These are phyloP conservation scores for carrot (Daucus carota) DNA, from an alignment of 129 eudicot genomes.

Conservation along the genomic window DH1_v3.0 NC_030386.2:18421501-18422000, in stretches of 20 bases:
- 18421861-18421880: constrained; percentile 25
- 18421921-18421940: constrained; percentile 38
- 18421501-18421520: too few relatives aligned
- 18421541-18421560: too few relatives aligned
- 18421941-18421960: constrained; percentile 32
- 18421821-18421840: constrained; percentile 23
- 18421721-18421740: neutral
- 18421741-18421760: constrained; percentile 24
- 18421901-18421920: constrained; percentile 18
- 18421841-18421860: constrained; percentile 41
- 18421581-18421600: too few relatives aligned
- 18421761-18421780: constrained; percentile 50
- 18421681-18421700: too few relatives aligned
- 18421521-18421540: too few relatives aligned
- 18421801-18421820: constrained; percentile 29
- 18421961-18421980: constrained; percentile 21
- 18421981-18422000: constrained; percentile 25
- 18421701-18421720: neutral
- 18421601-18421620: neutral
- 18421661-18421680: neutral
- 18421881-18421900: neutral
- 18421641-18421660: neutral
- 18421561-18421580: too few relatives aligned
- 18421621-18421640: neutral
- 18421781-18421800: constrained; percentile 41